These are phyloP conservation scores for Vigna mungo DNA, from an alignment of 306 rosid species.

Conservation along the genomic window DNA sequence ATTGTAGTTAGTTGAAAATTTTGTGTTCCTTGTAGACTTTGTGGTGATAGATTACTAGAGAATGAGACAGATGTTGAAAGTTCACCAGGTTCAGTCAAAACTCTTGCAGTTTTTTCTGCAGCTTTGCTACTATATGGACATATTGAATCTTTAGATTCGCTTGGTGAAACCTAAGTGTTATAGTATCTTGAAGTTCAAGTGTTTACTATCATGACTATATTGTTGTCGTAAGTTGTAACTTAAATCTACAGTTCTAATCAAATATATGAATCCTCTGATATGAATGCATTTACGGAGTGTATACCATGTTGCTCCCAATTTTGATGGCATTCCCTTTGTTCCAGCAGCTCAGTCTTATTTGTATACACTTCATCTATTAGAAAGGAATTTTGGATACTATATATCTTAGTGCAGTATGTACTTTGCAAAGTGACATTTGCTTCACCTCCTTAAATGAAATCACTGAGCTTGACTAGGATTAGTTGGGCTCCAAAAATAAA, in stretches of 20 bases:
- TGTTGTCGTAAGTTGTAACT: neutral
- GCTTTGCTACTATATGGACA: constrained; percentile 33
- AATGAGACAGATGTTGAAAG: constrained; percentile 49
- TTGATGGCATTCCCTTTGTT: constrained; percentile 11
- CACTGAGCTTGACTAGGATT: neutral
- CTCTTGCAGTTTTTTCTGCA: constrained; percentile 28
- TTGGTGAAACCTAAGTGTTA: constrained; percentile 24
- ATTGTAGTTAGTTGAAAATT: too few species aligned
- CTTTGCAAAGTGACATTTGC: constrained; percentile 18
- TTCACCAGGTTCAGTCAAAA: constrained; percentile 65
- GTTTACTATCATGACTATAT: constrained; percentile 28
- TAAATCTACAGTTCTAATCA: constrained; percentile 11
- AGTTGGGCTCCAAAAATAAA: neutral
- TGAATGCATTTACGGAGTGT: constrained; percentile 18
- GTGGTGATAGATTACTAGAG: too few species aligned
- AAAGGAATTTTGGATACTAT: neutral
- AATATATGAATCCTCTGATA: neutral
- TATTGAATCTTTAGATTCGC: constrained; percentile 24
- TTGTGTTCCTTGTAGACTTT: too few species aligned
- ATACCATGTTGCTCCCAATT: neutral
- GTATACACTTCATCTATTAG: too few species aligned
- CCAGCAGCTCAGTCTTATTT: constrained; percentile 10
- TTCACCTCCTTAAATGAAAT: neutral
- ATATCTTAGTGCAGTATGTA: constrained; percentile 15
- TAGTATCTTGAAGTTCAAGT: constrained; percentile 6